These are phyloP conservation scores for Thalassiosira hispida DNA, from an alignment of 352 stramenopile species.

Conservation along the genomic window DNA sequence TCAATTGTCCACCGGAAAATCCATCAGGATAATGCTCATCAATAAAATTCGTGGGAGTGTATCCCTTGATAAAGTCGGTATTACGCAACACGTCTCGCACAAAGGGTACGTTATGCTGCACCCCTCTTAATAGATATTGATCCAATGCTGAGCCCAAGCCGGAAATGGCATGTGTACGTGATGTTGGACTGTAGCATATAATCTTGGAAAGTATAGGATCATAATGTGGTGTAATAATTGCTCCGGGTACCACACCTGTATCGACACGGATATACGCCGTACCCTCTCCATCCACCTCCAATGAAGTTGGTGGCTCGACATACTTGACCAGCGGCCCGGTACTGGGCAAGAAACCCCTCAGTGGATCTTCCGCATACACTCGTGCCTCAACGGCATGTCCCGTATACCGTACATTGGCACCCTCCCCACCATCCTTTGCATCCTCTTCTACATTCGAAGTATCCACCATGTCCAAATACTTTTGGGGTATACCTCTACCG, in stretches of 20 bases:
- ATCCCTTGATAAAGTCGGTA: conserved; percentile 88
- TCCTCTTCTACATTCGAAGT: conserved; percentile 28
- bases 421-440: conserved; percentile 53
- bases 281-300: conserved; percentile 1
- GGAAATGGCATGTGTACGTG: conserved; percentile 86
- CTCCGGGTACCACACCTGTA: conserved; percentile 91
- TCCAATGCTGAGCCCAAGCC: conserved; percentile 90
- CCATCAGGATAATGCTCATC: conserved; percentile 94
- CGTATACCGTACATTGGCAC: conserved; percentile 81
- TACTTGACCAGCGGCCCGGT: conserved; percentile 94
- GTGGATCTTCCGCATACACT: conserved; percentile 96
- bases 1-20: conserved; percentile 89
- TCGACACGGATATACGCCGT: conserved; percentile 87
- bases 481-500: conserved; percentile 88
- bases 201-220: conserved; percentile 97
- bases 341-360: conserved; percentile 93
- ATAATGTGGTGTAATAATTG: conserved; percentile 94
- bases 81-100: conserved; percentile 92
- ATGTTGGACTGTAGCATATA: conserved; percentile 74
- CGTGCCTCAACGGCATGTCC: conserved; percentile 91
- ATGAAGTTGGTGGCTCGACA: conserved; percentile 84
- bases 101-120: conserved; percentile 94
- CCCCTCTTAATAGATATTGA: conserved; percentile 93
- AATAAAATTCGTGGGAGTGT: conserved; percentile 98
- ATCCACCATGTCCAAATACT: conserved; percentile 81